Base-by-base conservation (phyloP, 768 basidiomycete species). In the Myochromella boudieri region DNA sequence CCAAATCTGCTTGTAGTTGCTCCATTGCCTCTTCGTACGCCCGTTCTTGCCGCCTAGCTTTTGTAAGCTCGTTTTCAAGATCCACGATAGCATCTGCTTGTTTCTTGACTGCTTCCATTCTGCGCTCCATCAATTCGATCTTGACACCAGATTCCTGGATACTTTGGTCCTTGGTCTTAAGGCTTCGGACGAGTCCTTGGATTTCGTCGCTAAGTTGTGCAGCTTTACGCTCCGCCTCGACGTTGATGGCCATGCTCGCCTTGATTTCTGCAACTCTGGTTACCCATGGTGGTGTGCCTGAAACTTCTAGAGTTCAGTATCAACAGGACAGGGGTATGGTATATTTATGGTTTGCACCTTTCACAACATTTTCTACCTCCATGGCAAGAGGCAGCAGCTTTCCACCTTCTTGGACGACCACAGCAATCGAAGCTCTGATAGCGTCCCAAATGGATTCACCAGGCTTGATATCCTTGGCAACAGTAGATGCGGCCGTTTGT, bases 1-100 rank as follows among this genome's bases (percentile, higher is more conserved):
- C 94, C 52, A 97, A 68, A 57, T 99, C 95, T 1, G 82, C 78
- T 60, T 95, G 93, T 8, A 98, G 66, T 58, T 92, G 91, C 54
- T 95, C 94, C 75, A 97, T 88, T 2, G 93, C 91, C 57, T 95
- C 93, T 62, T 92, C 89, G 57, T 95, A 91, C 25, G 87, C 85
- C 46, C 85, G 77, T 64, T 95, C 93, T 60, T 95, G 90, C 65
- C 93, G 90, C 66, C 82, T 81, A 3, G 84, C 81, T 62, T 93
- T 93, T 22, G 75, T 68, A 1, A 97, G 71, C 57, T 95, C 87
- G 25, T 62, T 67, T 68, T 97, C 94, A 15, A 98, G 80, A 50
- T 91, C 87, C 11, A 72, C 65, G 42, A 97, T 87, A 6, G 78
- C 70, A 46, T 97, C 95, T 3, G 86, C 84, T 67, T 95, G 91